Base-by-base conservation (phyloP, 257 asterid species). In the Echites panduratus region DNA sequence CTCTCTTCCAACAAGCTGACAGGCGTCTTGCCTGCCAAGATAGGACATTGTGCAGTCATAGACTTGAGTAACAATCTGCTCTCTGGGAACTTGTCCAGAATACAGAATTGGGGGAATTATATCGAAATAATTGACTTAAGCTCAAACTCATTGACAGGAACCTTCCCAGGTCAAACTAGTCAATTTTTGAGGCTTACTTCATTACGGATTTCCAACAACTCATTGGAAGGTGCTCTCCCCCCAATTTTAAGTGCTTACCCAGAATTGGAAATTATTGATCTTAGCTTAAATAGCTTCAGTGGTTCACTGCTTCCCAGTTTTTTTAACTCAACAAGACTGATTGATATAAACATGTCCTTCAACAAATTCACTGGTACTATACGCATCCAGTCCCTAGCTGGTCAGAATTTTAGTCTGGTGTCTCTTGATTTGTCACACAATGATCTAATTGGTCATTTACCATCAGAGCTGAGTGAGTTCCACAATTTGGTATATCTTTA, bases 61-160 rank as follows among this genome's bases (percentile, higher is more conserved):
- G 97, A 92, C 72, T 83, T 92, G 70, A 89, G 96, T 74, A 86
- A 88, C 66, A 92, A 92, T 77, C 79, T 74, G 83, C 79, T 92
- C 74, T 76, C 89, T 1, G 97, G 97, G 57, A 85, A 84, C 83
- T 68, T 88, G 29, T 89, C 97, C 66, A 85, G 86, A 77, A 82
- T 83, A 71, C 89, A 82, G 79, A 69, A 85, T 26, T 92, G 97
- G 97, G 97, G 97, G 70, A 88, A 92, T 68, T 88, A 89, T 71
- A 74, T 85, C 5, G 97, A 89, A 78, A 76, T 82, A 17, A 78
- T 89, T 75, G 91, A 84, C 22, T 82, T 92, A 66, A 92, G 92
- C 88, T 88, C 97, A 44, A 92, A 92, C 50, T 53, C 74, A n/a
- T 74, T 92, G 63, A 82, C 78, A 0, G 96, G 97, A 43, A 32